phyloP scores from a whole-genome alignment of 805 yeast species.

The Candida qinlingensis region DNA sequence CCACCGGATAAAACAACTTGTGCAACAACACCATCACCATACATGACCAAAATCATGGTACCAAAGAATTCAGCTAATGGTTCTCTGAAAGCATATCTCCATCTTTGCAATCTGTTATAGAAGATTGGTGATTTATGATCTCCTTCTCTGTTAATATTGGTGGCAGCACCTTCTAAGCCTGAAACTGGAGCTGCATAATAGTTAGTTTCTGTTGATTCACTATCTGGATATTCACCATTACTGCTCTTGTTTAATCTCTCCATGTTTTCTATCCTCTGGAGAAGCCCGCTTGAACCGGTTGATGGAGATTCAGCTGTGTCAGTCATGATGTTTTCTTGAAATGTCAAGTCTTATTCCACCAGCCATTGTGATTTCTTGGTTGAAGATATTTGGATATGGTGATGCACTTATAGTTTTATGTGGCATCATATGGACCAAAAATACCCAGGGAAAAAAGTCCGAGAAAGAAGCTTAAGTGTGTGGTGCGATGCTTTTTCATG shows the following conservation, averaged over 20 bases:
- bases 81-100: slow-evolving; percentile 34
- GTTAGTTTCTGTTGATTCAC: slow-evolving; percentile 8
- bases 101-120: slow-evolving; percentile 21
- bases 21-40: slow-evolving; percentile 46
- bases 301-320: too few relatives aligned
- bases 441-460: background rate
- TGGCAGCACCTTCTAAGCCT: slow-evolving; percentile 24
- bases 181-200: slow-evolving; percentile 21
- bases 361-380: too few relatives aligned
- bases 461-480: background rate
- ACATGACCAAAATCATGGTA: slow-evolving; percentile 37
- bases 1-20: slow-evolving; percentile 36
- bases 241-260: too few relatives aligned
- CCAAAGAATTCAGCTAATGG: slow-evolving; percentile 50
- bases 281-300: too few relatives aligned
- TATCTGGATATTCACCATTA: background rate
- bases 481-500: background rate
- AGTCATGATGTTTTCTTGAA: too few relatives aligned
- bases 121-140: slow-evolving; percentile 8
- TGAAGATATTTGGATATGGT: too few relatives aligned
- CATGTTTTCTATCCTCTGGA: too few relatives aligned
- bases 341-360: too few relatives aligned
- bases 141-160: slow-evolving; percentile 13
- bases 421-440: background rate
- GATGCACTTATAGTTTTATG: too few relatives aligned